Base-by-base conservation (phyloP, 2,329 filamentous ascomycete genomes). In the Claviceps sp. region DNA sequence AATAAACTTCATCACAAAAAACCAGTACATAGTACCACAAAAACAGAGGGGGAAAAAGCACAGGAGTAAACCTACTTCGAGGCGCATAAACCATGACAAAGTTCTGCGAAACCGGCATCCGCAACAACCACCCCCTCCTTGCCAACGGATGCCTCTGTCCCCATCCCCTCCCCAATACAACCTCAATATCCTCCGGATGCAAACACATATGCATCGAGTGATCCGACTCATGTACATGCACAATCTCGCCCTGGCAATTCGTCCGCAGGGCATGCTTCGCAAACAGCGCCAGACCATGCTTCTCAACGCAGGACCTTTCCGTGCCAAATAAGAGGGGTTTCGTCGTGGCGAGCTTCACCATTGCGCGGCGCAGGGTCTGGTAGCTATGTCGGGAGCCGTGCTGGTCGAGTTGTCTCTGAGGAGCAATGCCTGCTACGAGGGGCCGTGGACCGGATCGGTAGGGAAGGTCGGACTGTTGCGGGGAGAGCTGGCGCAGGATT, bases 71-170 rank as follows among this genome's bases (percentile, higher is more conserved):
- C 68, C 67, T 59, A 71, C 76, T 69, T 60, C 85, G 71, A 2
- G 88, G 88, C 18, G 88, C 86, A 68, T 95, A 95, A 4, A 94
- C 73, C 80, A 94, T 82, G 53, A 88, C 72, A 65, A 94, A 94
- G 43, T 85, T 83, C 3, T 74, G 70, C 0, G 87, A 86, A 52
- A 93, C 81, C 49, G 85, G 85, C 61, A 80, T 76, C 55, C 74
- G 72, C 56, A 68, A 50, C 30, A 83, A 76, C 72, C 79, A 82
- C 44, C 80, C 79, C 51, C 80, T 82, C 60, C 79, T 78, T 7
- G 86, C 82, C 51, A 89, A 67, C 1, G 78, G 81, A 57, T 83
- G 81, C 37, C 79, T 69, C 69, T 94, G 82, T 1, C 85, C 89
- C 88, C 88, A 94, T 1, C 87, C 86, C 55, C 80, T 81, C 58